A percentile compares a stretch with the other conserved stretches of the same genome.
Evolutionary conservation across 2,329 filamentous ascomycete genomes (phyloP).

Genomic region (Microsporum ferrugineum): DNA sequence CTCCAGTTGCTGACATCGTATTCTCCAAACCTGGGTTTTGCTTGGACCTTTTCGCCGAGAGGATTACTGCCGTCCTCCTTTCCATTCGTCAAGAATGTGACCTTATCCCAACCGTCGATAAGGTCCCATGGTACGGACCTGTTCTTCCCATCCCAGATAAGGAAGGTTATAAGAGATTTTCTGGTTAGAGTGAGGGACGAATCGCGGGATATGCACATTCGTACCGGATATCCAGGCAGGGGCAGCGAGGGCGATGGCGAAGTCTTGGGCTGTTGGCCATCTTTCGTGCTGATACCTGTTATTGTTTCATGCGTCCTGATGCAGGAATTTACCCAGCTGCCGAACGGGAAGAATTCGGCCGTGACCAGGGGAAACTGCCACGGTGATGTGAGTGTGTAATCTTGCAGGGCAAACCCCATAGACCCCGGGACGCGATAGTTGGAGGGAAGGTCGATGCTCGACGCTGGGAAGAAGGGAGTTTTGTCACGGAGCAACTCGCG

Average conservation of each 20-base stretch:
- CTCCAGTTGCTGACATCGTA: constrained; percentile 36
- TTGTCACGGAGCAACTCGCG: constrained; percentile 11
- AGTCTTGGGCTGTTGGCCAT: background rate
- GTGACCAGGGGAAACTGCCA: constrained; percentile 12
- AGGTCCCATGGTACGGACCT: constrained; percentile 13
- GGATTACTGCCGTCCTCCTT: background rate
- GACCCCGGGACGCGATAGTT: constrained; percentile 6
- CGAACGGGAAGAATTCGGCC: constrained; percentile 14
- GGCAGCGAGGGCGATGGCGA: background rate
- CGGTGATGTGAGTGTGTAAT: constrained; percentile 16
- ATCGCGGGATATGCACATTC: constrained; percentile 12
- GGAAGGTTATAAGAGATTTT: constrained; percentile 9
- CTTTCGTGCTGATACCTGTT: background rate
- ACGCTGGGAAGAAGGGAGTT: constrained; percentile 8
- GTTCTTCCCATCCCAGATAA: constrained; percentile 13
- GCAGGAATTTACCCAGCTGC: constrained; percentile 9
- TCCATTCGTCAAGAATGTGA: constrained; percentile 8
- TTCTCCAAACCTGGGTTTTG: constrained; percentile 1
- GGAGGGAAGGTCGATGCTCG: constrained; percentile 11
- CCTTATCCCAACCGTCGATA: constrained; percentile 9
- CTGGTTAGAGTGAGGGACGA: constrained; percentile 4
- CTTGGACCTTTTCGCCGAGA: background rate
- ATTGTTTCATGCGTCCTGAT: constrained; percentile 13
- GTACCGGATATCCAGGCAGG: constrained; percentile 11
- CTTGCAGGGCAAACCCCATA: constrained; percentile 9